These are phyloP conservation scores for Clavulina sp. DNA, from an alignment of 768 basidiomycete species.

Conservation along the genomic window DNA sequence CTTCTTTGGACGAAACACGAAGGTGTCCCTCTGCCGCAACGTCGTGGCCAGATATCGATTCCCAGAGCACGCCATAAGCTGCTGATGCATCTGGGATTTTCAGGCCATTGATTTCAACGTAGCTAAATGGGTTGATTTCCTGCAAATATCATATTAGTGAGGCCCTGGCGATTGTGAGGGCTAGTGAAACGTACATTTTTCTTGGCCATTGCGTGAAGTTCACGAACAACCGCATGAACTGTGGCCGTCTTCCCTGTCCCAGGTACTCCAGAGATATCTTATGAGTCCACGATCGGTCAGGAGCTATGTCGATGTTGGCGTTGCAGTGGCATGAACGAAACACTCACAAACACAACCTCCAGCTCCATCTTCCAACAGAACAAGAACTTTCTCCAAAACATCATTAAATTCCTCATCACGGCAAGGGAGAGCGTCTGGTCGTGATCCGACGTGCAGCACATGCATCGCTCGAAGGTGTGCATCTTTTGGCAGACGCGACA, in stretches of 20 bases:
- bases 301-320: not conserved
- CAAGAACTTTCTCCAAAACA: conserved; percentile 60
- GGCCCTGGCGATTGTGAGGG: not conserved
- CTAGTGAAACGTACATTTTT: conserved; percentile 38
- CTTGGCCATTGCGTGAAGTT: conserved; percentile 78
- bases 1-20: conserved; percentile 59
- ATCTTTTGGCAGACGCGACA: conserved; percentile 44
- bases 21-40: conserved; percentile 41
- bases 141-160: conserved; percentile 17
- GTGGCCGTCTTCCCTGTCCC: conserved; percentile 98
- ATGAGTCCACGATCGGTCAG: not conserved
- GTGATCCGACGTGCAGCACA: conserved; percentile 78
- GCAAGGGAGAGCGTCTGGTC: conserved; percentile 81
- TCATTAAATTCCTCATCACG: conserved; percentile 68
- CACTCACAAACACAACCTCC: conserved; percentile 88
- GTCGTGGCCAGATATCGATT: conserved; percentile 73
- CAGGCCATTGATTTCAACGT: conserved; percentile 95
- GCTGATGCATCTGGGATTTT: conserved; percentile 83
- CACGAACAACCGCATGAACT: conserved; percentile 80
- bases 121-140: conserved; percentile 91
- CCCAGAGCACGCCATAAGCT: conserved; percentile 86
- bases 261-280: conserved; percentile 97
- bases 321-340: not conserved
- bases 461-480: conserved; percentile 82
- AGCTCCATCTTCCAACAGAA: conserved; percentile 77